Evolutionary conservation across 2,329 filamentous ascomycete species (phyloP), one percentile per base, ranked within the genome.

Genomic region (Truncatella angustata): DNA sequence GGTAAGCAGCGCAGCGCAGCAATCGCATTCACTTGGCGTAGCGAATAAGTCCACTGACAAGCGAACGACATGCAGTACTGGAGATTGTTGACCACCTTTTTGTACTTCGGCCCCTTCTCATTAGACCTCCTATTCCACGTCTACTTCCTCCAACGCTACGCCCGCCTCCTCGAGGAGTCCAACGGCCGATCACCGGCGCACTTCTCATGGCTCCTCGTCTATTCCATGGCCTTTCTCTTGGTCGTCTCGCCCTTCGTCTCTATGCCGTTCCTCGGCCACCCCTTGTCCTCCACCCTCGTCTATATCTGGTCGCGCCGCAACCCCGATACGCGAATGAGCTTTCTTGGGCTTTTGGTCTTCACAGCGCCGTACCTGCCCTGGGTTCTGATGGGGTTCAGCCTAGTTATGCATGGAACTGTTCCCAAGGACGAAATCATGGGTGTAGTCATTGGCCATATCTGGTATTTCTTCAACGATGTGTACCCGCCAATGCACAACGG

Each of bases 261-360:
- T 23, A 91, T 97, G 77, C 90, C 90, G 1, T 99, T 97, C 70
- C 82, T 99, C 10, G 94, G 94, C n/a, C 90, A 92, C 37, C 90
- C 93, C 2, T 80, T 99, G 12, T 95, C 90, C 4, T 96, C 91
- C 46, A 96, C 90, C 5, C 78, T 99, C 55, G 93, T 97, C 52
- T 99, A 99, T 70, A 97, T 99, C 64, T 99, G 94, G 94, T 94
- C 91, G 57, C 83, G 94, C 49, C 86, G 93, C 52, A 97, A 99
- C 67, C 93, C 94, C 1, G 90, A 97, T 57, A 95, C 91, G 0
- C 80, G 90, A 53, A 79, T 99, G 12, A 96, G 90, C 66, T 91
- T 96, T 68, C 74, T 99, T 4, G 94, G 94, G 0, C 69, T 99
- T 44, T 72, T 97, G 37, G 89, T 94, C 1, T 97, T 99, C 71